Base-by-base conservation (phyloP, 2,329 filamentous ascomycete species). In the Ophiocordyceps camponoti-leonardi region DNA sequence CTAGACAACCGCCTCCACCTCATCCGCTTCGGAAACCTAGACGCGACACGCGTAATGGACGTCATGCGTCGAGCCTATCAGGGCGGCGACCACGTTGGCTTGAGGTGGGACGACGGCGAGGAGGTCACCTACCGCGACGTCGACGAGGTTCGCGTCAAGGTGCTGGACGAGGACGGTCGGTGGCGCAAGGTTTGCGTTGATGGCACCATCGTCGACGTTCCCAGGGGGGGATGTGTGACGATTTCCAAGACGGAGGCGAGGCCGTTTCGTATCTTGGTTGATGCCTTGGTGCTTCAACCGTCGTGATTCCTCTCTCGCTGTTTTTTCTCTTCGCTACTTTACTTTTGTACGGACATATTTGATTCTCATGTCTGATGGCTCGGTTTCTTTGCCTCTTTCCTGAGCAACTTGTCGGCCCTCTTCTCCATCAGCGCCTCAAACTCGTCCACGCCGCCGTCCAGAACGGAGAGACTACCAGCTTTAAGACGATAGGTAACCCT, bases 111-210 rank as follows among this genome's bases (percentile, higher is more conserved):
- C 44, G 67, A 71, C 20, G 69, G 81, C 12, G 71, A 81, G 33
- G 67, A 66, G 2, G 81, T 95, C 1, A 71, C 70, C 0, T 95
- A 95, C 58, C 75, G 83, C 18, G 72, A 76, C 45, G 71, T 92
- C 7, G 74, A 82, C 2, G 74, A 74, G 44, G 52, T 94, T 18
- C 69, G 65, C 47, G 77, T 95, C 42, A 70, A 74, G 16, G 78
- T 86, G 33, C 50, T 66, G 1, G 84, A 92, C 55, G 67, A 74
- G 16, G 77, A 86, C n/a, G 67, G 67, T 42, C 68, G 78, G 45
- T 95, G 87, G 87, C 71, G 90, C 49, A 77, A 88, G 56, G 74
- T 94, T 14, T 96, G 90, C 59, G 70, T 96, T n/a, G 90, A 96
- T 61, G 90, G 90, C 3, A 86, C 82, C 45, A 93, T 94, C 54